Evolutionary conservation across 306 rosid genomes (phyloP).

Genomic region (Mimosa pudica): DNA sequence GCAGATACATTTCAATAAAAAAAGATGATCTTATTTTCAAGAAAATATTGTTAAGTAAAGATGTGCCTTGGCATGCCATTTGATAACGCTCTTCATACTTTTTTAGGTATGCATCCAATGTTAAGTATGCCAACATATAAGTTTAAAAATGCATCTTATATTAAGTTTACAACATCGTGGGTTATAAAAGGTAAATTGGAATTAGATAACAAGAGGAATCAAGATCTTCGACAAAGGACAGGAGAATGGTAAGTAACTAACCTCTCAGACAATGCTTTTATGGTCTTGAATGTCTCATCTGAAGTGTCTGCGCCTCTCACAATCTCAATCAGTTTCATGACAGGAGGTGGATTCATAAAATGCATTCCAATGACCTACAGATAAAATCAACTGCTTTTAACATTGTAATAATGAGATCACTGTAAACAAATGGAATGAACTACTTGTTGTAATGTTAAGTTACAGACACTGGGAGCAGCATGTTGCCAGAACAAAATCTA

Average conservation of each 20-base stretch:
- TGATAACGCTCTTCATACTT: background rate
- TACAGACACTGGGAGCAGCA: background rate
- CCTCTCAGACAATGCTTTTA: slow-evolving; percentile 82
- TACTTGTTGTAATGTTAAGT: background rate
- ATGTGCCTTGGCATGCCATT: background rate
- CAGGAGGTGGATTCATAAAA: slow-evolving; percentile 95
- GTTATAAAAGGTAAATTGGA: background rate
- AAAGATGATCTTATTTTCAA: background rate
- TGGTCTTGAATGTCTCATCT: slow-evolving; percentile 62
- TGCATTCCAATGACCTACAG: slow-evolving; percentile 94
- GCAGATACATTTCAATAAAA: background rate
- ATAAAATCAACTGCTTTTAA: slow-evolving; percentile 25
- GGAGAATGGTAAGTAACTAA: slow-evolving; percentile 35
- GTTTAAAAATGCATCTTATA: background rate
- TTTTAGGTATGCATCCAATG: background rate
- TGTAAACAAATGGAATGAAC: background rate
- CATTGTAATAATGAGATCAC: background rate
- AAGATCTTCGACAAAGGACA: background rate
- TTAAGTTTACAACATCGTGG: slow-evolving; percentile 8
- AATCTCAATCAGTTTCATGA: slow-evolving; percentile 89
- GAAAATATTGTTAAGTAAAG: slow-evolving; percentile 7
- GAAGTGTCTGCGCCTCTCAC: slow-evolving; percentile 84
- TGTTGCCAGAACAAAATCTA: background rate
- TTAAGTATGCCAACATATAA: slow-evolving; percentile 13
- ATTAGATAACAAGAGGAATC: background rate